Conservation (phyloP, 768 basidiomycete genomes). For the Suillus occidentalis region DNA sequence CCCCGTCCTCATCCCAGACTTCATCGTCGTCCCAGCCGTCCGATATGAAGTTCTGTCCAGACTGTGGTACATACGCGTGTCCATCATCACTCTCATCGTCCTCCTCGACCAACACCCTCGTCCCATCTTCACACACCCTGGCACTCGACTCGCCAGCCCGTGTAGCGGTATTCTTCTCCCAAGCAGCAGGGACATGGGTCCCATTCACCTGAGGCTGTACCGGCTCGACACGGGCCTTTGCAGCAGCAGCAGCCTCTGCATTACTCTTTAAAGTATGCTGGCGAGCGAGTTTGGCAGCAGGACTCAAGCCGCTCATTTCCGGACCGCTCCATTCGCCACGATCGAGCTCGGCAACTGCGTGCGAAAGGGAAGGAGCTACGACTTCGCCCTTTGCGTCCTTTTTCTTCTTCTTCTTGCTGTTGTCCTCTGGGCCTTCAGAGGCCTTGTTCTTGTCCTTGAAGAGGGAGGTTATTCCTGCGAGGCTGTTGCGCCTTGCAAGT, state of each 20-base stretch:
- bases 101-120: constrained; percentile 64
- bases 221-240: constrained; percentile 34
- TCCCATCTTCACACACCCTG: constrained; percentile 65
- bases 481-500: constrained; percentile 82
- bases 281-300: constrained; percentile 85
- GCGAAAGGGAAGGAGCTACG: constrained; percentile 71
- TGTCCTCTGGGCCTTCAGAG: constrained; percentile 26
- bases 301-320: constrained; percentile 74
- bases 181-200: constrained; percentile 56
- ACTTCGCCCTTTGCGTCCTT: constrained; percentile 64
- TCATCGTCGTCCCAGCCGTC: constrained; percentile 82
- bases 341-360: constrained; percentile 84
- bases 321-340: constrained; percentile 56
- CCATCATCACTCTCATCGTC: constrained; percentile 64
- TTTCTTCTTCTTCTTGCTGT: constrained; percentile 49
- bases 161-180: constrained; percentile 83
- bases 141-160: constrained; percentile 47
- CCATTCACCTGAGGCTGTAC: constrained; percentile 30
- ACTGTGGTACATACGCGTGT: constrained; percentile 30
- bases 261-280: constrained; percentile 91
- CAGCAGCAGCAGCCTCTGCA: constrained; percentile 46
- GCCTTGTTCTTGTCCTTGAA: constrained; percentile 84
- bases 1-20: constrained; percentile 69
- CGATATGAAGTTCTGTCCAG: constrained; percentile 43
- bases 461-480: constrained; percentile 88